A percentile compares a stretch with the other conserved stretches of the same genome.
phyloP scores from a whole-genome alignment of 306 rosid species.

The Castanospermum australe region DNA sequence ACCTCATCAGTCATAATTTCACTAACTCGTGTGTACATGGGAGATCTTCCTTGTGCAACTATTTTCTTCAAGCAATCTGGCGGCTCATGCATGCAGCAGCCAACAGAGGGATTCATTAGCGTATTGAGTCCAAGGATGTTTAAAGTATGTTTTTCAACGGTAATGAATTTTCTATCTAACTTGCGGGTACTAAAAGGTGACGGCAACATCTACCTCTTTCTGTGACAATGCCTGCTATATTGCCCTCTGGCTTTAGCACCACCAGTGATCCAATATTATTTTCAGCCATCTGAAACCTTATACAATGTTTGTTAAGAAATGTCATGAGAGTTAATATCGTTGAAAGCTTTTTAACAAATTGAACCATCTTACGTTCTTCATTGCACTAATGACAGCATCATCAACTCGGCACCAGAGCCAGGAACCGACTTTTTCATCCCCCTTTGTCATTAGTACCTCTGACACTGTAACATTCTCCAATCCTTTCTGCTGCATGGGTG shows the following conservation, averaged over 20 bases:
- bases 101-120: not conserved
- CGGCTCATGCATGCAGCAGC: conserved; percentile 26
- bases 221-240: conserved; percentile 83
- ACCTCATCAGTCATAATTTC: conserved; percentile 94
- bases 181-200: too few species aligned
- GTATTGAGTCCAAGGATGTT: not conserved
- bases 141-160: not conserved
- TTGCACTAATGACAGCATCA: conserved; percentile 64
- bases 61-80: conserved; percentile 74
- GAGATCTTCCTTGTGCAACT: conserved; percentile 80
- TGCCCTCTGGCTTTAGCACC: conserved; percentile 71
- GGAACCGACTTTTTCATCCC: conserved; percentile 57
- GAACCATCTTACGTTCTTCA: conserved; percentile 53
- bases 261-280: conserved; percentile 74
- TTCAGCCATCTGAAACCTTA: conserved; percentile 70
- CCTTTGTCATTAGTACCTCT: conserved; percentile 63
- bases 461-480: conserved; percentile 83
- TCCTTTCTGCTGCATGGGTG: conserved; percentile 57
- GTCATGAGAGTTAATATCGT: not conserved
- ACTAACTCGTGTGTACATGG: conserved; percentile 57
- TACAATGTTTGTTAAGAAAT: not conserved
- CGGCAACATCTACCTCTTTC: conserved; percentile 69
- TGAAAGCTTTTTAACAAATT: not conserved
- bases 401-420: conserved; percentile 70
- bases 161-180: not conserved